Evolutionary conservation across 2,329 filamentous ascomycete genomes (phyloP), one percentile per base, ranked within the genome.

Genomic region (Sordariomycetes sp.): DNA sequence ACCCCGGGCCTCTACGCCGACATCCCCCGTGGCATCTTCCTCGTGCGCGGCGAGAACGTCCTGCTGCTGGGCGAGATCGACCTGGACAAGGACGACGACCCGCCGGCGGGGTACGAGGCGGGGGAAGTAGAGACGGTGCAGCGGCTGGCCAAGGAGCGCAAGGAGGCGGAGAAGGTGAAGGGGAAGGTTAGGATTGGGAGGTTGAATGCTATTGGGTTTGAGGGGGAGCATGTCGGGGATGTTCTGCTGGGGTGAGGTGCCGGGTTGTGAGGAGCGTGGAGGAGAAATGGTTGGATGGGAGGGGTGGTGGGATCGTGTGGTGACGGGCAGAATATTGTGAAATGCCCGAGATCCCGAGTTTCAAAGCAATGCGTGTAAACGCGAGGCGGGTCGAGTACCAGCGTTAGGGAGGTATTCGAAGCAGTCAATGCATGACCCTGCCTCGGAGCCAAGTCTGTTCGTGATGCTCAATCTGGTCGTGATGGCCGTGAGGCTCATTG

Each of bases 41-140:
- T 97, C 39, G 89, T 99, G 52, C 81, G 94, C 59, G 94, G 94
- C 63, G 94, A 99, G 74, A 99, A 99, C 69, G 94, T 99, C n/a
- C 78, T 96, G 55, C 77, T 99, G 52, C 80, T 97, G 20, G 94
- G 94, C 42, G 95, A 97, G 72, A 95, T 99, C 65, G 94, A 99
- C 69, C 82, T 99, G 25, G 94, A 99, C 75, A 90, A 87, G 67
- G 94, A 99, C 71, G 94, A 99, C 69, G 85, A 95, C 59, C 77
- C 89, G 20, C 90, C 89, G 1, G 70, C 77, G 4, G 83, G 85
- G 35, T 90, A 87, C 61, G 74, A 82, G 64, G 67, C 69, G 61
- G 90, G 84, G 1, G 79, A 89, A 1, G 75, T 84, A 53, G 80
- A 86, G 53, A 73, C 85, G 61, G 89, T 95, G 42, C 83, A 85